Base-by-base conservation (phyloP, 83 land plant species). In the Picea abies region DNA sequence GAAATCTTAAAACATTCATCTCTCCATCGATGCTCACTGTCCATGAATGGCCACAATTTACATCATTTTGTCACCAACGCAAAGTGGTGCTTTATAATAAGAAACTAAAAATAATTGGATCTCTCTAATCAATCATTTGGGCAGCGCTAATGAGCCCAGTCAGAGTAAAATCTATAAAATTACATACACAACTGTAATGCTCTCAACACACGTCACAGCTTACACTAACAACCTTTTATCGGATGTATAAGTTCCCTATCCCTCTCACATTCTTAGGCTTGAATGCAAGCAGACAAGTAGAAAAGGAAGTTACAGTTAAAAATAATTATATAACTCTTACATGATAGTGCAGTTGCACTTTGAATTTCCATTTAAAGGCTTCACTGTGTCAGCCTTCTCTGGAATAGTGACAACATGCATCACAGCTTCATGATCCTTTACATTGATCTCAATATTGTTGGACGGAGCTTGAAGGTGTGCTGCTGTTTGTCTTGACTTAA, bases 301-400 rank as follows among this genome's bases (percentile, higher is more conserved):
- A 72, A 15, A 71, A 44, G 7, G 58, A 73, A 73, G 77, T 73
- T 73, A 73, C 77, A n/a, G 47, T 14, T 73, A n/a, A 47, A 76
- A 78, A 12, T 60, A 78, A 78, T 78, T 71, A 70, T 56, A 56
- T 29, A 25, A 56, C 61, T 82, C 63, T 79, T 86, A 93, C 96
- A 93, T 93, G 49, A 93, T 67, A 35, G 86, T 86, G 89, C 96
- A 93, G 78, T 88, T 91, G 90, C 96, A 93, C 85, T 93, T 93
- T 41, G 94, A 89, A 79, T 93, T 91, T 65, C 86, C 82, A 83
- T 86, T 93, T 26, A 88, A 90, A 29, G 90, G 92, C 80, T 90
- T 90, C 75, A 47, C 60, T 41, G 83, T 84, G 75, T 93, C 90
- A 44, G 32, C 68, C 71, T 82, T 82, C 61, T 86, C 80, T 20